These are phyloP conservation scores for Thermomucor indicae-seudaticae DNA, from an alignment of 371 early-diverging fungal species.

Conservation along the genomic window DNA sequence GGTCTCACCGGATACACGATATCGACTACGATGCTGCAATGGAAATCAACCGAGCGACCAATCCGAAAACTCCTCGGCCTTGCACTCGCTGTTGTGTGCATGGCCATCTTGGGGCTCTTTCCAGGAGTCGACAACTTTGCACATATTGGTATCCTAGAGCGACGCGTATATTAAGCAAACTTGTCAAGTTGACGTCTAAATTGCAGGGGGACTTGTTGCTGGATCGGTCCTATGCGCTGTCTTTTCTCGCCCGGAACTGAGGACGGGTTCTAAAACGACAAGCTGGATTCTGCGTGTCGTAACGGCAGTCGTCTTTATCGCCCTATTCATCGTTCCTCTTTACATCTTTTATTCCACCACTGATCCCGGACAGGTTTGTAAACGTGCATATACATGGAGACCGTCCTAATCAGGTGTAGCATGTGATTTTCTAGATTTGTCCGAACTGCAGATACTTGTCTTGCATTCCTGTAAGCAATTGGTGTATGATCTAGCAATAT, in stretches of 20 bases:
- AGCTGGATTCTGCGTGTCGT: conserved; percentile 34
- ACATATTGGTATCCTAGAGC: conserved; percentile 61
- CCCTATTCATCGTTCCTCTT: conserved; percentile 36
- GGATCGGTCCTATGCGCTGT: conserved; percentile 51
- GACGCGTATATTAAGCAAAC: conserved; percentile 18
- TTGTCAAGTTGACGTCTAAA: conserved; percentile 37
- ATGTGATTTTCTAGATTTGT: conserved; percentile 24
- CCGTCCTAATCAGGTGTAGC: not conserved
- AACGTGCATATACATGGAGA: conserved; percentile 2
- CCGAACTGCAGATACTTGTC: conserved; percentile 43
- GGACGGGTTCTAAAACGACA: conserved; percentile 31
- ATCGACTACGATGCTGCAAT: conserved; percentile 65
- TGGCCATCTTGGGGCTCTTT: conserved; percentile 58
- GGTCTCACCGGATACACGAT: conserved; percentile 65
- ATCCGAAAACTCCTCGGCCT: not conserved
- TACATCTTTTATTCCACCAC: conserved; percentile 45
- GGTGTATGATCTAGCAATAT: no score
- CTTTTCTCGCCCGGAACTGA: conserved; percentile 41
- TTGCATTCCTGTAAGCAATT: conserved; percentile 26
- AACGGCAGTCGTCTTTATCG: conserved; percentile 31
- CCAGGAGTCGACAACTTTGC: conserved; percentile 76
- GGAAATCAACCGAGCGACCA: conserved; percentile 40
- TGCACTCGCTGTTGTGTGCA: not conserved
- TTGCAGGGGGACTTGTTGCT: conserved; percentile 63
- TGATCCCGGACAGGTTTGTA: no score